Evolutionary conservation across 164 flowering plant species (phyloP).

Genomic region (Nymphaea colorata): DNA sequence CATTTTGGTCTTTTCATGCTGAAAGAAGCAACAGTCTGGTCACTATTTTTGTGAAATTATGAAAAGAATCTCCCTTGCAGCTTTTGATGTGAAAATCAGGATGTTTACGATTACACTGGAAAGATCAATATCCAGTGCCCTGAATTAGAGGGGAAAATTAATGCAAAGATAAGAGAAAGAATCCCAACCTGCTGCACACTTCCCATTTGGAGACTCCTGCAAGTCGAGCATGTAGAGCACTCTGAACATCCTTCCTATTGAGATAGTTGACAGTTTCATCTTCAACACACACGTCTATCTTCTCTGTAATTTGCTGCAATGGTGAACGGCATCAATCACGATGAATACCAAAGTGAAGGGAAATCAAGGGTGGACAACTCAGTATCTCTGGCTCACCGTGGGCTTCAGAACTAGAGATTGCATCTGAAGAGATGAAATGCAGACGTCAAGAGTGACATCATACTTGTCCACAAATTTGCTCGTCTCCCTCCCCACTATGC

Average conservation of each 20-base stretch:
- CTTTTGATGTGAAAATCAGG: no score
- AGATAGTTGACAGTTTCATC: conserved; percentile 75
- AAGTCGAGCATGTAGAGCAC: conserved; percentile 84
- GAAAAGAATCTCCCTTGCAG: no score
- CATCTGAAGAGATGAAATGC: conserved; percentile 59
- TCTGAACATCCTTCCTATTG: conserved; percentile 69
- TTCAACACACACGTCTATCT: conserved; percentile 81
- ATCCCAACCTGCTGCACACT: conserved; percentile 69
- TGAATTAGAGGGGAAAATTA: not conserved
- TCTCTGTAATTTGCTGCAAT: conserved; percentile 40
- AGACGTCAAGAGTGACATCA: conserved; percentile 94
- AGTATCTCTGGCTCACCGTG: conserved; percentile 24
- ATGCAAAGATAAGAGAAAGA: not conserved
- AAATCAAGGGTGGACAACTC: not conserved
- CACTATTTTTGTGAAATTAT: not conserved
- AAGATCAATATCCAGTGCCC: not conserved
- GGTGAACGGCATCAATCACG: not conserved
- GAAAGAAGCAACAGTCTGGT: not conserved
- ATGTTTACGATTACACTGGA: not conserved
- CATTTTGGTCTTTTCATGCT: not conserved
- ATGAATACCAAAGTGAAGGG: not conserved
- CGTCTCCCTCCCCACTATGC: conserved; percentile 57
- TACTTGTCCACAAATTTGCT: conserved; percentile 76
- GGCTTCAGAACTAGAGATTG: conserved; percentile 62
- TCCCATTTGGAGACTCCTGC: conserved; percentile 53